Evolutionary conservation across 2,329 filamentous ascomycete species (phyloP).

Genomic region (Fusarium sp.): DNA sequence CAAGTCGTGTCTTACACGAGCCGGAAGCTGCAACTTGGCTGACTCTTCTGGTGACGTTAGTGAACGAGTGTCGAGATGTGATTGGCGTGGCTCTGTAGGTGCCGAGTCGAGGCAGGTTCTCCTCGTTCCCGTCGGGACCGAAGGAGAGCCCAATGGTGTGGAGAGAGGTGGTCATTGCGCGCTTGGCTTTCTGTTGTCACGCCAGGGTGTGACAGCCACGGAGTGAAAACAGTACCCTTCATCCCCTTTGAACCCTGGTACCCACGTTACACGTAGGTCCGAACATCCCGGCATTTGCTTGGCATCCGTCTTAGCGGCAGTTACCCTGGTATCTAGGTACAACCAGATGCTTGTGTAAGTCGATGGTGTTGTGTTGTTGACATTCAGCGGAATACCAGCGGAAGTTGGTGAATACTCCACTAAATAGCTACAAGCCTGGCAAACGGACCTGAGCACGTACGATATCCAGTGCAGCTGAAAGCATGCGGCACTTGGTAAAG

Average conservation of each 20-base stretch:
- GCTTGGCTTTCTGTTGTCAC: constrained; percentile 26
- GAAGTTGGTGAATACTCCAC: neutral
- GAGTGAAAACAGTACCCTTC: constrained; percentile 8
- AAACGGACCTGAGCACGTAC: neutral
- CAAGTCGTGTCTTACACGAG: constrained; percentile 5
- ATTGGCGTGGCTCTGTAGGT: constrained; percentile 40
- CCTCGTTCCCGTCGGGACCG: constrained; percentile 49
- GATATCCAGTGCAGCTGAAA: neutral
- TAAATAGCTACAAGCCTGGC: neutral
- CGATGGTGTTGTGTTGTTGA: constrained; percentile 19
- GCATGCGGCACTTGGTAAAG: constrained; percentile 32
- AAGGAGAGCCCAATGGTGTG: constrained; percentile 46
- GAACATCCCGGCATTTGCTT: constrained; percentile 41
- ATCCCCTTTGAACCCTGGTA: constrained; percentile 29
- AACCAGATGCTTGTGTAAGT: constrained; percentile 32
- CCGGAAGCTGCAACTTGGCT: constrained; percentile 1
- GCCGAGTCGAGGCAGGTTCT: constrained; percentile 43
- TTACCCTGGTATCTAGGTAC: constrained; percentile 23
- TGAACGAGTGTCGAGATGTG: constrained; percentile 7
- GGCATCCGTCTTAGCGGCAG: constrained; percentile 38
- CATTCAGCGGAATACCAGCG: constrained; percentile 6
- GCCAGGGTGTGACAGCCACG: constrained; percentile 28
- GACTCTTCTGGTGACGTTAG: constrained; percentile 25
- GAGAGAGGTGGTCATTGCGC: constrained; percentile 29
- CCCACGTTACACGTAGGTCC: constrained; percentile 47